Conservation (phyloP, 2,329 filamentous ascomycete species). For the Fusarium redolens region DNA sequence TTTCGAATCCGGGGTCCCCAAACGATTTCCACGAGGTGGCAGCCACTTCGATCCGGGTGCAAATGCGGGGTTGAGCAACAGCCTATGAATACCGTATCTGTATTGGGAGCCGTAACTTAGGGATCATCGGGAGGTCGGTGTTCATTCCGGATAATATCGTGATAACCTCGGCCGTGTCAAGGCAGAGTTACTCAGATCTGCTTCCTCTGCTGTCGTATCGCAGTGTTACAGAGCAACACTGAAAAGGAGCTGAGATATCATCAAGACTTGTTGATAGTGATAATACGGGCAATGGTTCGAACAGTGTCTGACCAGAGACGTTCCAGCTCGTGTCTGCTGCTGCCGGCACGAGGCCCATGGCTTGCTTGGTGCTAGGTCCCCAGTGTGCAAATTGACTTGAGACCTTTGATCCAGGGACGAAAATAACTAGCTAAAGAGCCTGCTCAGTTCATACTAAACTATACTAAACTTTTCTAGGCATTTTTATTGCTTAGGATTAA, state of each 20-base stretch:
- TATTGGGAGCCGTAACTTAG: not conserved
- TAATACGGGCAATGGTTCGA: not conserved
- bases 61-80: constrained; percentile 37
- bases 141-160: constrained; percentile 14
- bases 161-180: constrained; percentile 25
- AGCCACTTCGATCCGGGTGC: constrained; percentile 34
- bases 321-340: not conserved
- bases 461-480: not conserved
- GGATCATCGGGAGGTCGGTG: constrained; percentile 22
- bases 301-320: not conserved
- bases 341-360: not conserved
- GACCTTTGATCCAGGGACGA: no score
- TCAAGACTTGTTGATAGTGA: not conserved
- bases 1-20: constrained; percentile 1
- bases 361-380: not conserved
- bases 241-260: not conserved
- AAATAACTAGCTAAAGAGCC: not conserved
- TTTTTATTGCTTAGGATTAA: no score
- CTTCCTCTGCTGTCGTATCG: constrained; percentile 14
- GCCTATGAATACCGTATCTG: not conserved
- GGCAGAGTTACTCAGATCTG: constrained; percentile 4
- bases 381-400: no score
- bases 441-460: not conserved
- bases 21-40: constrained; percentile 19
- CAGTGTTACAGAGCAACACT: not conserved